These are phyloP conservation scores for Sonneratia caseolaris DNA, from an alignment of 345 rosid species.

Conservation along the genomic window DNA sequence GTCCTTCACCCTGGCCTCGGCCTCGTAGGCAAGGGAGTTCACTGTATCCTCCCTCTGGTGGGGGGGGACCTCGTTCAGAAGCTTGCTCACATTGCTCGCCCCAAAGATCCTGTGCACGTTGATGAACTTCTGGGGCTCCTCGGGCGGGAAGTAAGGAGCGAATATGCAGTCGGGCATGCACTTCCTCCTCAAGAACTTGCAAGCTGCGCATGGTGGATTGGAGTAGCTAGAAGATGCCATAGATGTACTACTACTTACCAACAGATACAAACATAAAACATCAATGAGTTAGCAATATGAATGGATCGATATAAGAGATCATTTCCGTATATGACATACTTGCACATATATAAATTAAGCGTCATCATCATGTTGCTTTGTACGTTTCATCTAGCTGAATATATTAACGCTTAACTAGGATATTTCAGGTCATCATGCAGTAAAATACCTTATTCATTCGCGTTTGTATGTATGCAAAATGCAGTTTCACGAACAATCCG, in stretches of 20 bases:
- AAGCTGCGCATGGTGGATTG: constrained; percentile 53
- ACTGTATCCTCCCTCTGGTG: constrained; percentile 53
- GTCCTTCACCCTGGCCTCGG: constrained; percentile 48
- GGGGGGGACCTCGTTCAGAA: constrained; percentile 37
- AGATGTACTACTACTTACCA: neutral
- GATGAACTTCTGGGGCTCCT: constrained; percentile 47
- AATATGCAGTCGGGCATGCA: constrained; percentile 42
- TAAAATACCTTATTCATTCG: no score
- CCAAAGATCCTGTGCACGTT: constrained; percentile 52
- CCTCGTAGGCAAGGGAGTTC: constrained; percentile 49
- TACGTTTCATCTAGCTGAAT: no score
- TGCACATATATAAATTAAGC: no score
- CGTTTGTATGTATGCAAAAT: neutral
- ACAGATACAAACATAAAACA: neutral
- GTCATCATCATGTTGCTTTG: no score
- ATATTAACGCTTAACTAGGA: no score
- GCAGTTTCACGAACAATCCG: neutral
- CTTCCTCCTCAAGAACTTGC: constrained; percentile 50
- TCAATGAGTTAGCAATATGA: no score
- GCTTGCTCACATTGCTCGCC: constrained; percentile 50
- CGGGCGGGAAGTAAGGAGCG: constrained; percentile 52
- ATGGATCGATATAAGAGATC: no score
- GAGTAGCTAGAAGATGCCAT: constrained; percentile 31
- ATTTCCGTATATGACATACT: no score
- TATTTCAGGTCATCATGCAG: neutral